phyloP scores from a whole-genome alignment of 441 rosid species.

The Erysimum pusillum region DNA sequence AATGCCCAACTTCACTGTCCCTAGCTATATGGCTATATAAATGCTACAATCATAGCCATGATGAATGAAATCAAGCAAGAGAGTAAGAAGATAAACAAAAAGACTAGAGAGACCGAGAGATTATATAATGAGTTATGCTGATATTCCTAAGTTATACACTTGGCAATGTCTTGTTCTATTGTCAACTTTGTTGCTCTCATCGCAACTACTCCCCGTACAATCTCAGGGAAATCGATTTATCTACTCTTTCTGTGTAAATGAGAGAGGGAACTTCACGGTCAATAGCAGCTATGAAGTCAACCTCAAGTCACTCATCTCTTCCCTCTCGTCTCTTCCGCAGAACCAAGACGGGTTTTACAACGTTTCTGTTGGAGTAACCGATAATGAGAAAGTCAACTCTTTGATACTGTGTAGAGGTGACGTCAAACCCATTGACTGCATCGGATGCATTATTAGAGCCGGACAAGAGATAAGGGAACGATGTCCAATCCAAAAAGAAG shows the following conservation, averaged over 20 bases:
- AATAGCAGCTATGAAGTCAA: neutral
- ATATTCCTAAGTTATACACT: neutral
- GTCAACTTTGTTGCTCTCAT: neutral
- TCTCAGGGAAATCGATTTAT: neutral
- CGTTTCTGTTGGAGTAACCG: neutral
- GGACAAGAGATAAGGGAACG: neutral
- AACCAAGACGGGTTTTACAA: neutral
- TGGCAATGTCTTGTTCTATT: neutral
- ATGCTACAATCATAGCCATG: neutral
- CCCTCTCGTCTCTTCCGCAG: neutral
- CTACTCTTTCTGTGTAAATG: neutral
- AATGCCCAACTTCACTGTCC: neutral
- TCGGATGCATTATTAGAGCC: neutral
- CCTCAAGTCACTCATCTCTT: neutral
- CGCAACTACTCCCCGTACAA: neutral
- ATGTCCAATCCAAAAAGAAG: neutral
- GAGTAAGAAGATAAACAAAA: neutral
- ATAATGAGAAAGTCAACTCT: neutral
- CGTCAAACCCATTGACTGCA: neutral
- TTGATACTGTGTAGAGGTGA: neutral
- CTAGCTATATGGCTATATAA: too few species aligned
- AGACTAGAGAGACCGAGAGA: neutral
- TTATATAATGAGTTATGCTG: neutral
- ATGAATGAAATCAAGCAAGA: neutral
- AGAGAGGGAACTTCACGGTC: neutral